Percentiles rank a stretch among this genome's conserved stretches.
Evolutionary conservation across 2,329 filamentous ascomycete species (phyloP).

Genomic region (Colletotrichum sp.): DNA sequence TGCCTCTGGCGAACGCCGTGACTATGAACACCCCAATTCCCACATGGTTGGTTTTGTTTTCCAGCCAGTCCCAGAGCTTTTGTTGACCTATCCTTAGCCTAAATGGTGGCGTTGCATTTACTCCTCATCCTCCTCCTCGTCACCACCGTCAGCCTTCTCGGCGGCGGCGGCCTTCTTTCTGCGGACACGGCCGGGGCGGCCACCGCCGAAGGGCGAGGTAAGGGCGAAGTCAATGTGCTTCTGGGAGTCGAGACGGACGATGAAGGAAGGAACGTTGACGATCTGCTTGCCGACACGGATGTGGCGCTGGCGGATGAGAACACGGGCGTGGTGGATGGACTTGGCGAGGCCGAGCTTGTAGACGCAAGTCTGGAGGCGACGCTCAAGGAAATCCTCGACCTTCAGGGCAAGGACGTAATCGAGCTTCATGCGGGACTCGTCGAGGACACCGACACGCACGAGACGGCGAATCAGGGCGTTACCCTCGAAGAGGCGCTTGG

Average conservation of each 20-base stretch:
- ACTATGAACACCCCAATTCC: conserved; percentile 51
- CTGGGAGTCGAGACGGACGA: conserved; percentile 99
- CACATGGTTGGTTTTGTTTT: conserved; percentile 38
- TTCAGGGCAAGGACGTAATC: conserved; percentile 99
- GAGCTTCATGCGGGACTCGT: conserved; percentile 99
- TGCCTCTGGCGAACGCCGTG: conserved; percentile 58
- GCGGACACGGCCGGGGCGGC: conserved; percentile 94
- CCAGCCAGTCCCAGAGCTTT: conserved; percentile 29
- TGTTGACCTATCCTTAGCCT: conserved; percentile 21
- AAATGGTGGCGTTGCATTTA: conserved; percentile 46
- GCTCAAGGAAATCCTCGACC: conserved; percentile 99
- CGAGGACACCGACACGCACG: conserved; percentile 98
- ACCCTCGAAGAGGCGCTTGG: conserved; percentile 99
- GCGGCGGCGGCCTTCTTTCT: conserved; percentile 99
- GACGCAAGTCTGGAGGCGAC: conserved; percentile 98
- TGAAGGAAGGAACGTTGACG: conserved; percentile 99
- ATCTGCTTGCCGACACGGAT: conserved; percentile 99
- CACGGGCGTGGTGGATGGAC: conserved; percentile 99
- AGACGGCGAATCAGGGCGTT: conserved; percentile 99
- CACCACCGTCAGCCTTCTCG: conserved; percentile 81
- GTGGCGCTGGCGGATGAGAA: conserved; percentile 99
- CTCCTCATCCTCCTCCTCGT: conserved; percentile 86
- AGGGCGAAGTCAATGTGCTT: conserved; percentile 99
- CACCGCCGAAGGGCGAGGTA: conserved; percentile 96
- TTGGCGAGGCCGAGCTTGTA: conserved; percentile 99